Evolutionary conservation across 257 asterid genomes (phyloP), one percentile per base, ranked within the genome.

Genomic region (Nicotiana sylvestris): DNA sequence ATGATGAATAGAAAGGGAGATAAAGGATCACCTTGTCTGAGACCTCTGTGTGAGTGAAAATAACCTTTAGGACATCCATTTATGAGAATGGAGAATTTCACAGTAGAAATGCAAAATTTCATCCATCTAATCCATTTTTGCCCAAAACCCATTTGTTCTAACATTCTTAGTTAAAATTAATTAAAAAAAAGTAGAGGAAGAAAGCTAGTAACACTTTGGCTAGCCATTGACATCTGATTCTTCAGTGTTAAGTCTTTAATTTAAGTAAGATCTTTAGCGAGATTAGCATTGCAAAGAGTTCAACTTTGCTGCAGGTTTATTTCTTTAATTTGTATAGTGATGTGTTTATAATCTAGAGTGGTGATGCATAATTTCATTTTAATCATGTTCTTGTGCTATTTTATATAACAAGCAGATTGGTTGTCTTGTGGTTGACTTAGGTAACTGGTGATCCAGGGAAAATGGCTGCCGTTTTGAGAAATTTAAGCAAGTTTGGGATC

Each of bases 361-460:
- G 18, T 53, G 58, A 37, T 76, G 80, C 46, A 29, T 76, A 29
- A 27, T 76, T 53, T 76, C 3, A 76, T 76, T 51, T 74, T 27
- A 51, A 29, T 76, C 64, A 51, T 29, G 64, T 51, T 76, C 77
- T 65, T 66, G 79, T 83, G 55, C 58, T 46, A 25, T 37, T 81
- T 81, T n/a, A 1, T 51, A 81, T 33, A 66, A 25, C 66, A 51
- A 81, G 37, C 46, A n/a, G 30, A 51, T 53, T 76, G 82, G 33
- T 76, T 35, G 76, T 81, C 81, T 81, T 82, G 67, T 77, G 84
- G 58, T 69, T 85, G 86, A 68, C 82, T 76, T 86, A 94, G 98
- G 95, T 94, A 83, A 94, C 98, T 88, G 98, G 98, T 89, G 98
- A 94, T 86, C 98, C 98, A 61, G 98, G 98, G 77, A 94, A 94